Evolutionary conservation across 768 basidiomycete genomes (phyloP), one percentile per base, ranked within the genome.

Genomic region (Serendipita vermifera): DNA sequence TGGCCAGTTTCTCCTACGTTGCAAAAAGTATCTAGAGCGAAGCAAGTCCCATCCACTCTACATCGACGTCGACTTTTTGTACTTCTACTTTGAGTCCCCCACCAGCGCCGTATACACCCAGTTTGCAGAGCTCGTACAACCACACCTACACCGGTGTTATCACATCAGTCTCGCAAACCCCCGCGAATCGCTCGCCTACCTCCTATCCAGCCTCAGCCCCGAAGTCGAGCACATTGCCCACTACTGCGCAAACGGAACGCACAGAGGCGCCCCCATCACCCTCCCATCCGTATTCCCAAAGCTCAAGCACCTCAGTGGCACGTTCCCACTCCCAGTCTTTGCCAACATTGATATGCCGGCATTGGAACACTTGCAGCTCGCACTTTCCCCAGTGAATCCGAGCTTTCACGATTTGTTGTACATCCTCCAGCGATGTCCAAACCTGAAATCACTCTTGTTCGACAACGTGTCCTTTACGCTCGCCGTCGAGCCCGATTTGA

Each of bases 31-130:
- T 26, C 22, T 51, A 5, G 46, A 51, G 15, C 46, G 46, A 15
- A 51, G 46, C 46, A 51, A 51, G 46, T 26, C 9, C 46, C 46
- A 51, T 51, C 46, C 46, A 29, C 46, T 51, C 46, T 51, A 51
- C 46, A 51, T 51, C 46, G 46, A 51, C 46, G 46, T 51, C 46
- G 46, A 51, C 22, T 51, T 51, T 26, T 51, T 51, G 31, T 51
- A 51, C n/a, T 51, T 51, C 22, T 51, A 51, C 22, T 51, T 51
- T 26, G 46, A 51, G 29, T 20, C 46, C 4, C 46, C 46, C 27
- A 51, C 46, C 46, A 29, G n/a, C n/a, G 29, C 46, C 46, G 46
- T 51, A 15, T 51, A 51, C 46, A 22, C 46, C 20, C 46, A 51
- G 31, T 51, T 51, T 29, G 11, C 46, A 15, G 20, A 51, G 31